Conservation (phyloP, 2,329 filamentous ascomycete genomes). For the Trichothecium sympodiale region DNA sequence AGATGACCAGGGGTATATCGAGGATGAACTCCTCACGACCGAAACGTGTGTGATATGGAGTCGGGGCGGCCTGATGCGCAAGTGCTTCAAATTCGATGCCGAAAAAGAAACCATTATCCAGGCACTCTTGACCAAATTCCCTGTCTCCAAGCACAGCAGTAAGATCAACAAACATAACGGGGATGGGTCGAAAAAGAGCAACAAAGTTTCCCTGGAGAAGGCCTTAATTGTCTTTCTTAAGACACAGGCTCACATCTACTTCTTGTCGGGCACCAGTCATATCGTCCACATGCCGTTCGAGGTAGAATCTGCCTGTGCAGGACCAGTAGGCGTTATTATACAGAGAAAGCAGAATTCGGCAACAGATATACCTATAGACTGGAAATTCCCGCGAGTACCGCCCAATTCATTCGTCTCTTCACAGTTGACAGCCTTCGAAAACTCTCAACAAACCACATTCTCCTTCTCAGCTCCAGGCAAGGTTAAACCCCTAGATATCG, state of each 20-base stretch:
- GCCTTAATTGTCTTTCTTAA: conserved; percentile 86
- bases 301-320: conserved; percentile 75
- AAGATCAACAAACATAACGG: conserved; percentile 5
- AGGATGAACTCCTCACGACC: conserved; percentile 75
- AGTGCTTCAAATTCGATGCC: conserved; percentile 74
- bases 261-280: conserved; percentile 77
- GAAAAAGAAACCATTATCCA: conserved; percentile 83
- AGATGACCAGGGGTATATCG: conserved; percentile 30
- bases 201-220: conserved; percentile 32
- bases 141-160: conserved; percentile 34
- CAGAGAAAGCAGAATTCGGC: conserved; percentile 61
- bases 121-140: conserved; percentile 76
- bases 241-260: conserved; percentile 88
- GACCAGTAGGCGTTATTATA: conserved; percentile 72
- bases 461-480: conserved; percentile 46
- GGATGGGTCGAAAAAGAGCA: conserved; percentile 4
- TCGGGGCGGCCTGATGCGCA: conserved; percentile 71
- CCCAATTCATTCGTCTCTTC: conserved; percentile 76
- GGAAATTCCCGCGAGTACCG: conserved; percentile 52
- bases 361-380: conserved; percentile 35
- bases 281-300: conserved; percentile 91
- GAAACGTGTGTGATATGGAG: conserved; percentile 78
- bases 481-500: conserved; percentile 42
- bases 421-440: conserved; percentile 44
- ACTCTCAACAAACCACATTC: conserved; percentile 40